Percentiles rank a stretch among this genome's conserved stretches.
Conservation (phyloP, 2,329 filamentous ascomycete genomes). For the Ilyonectria mors-panacis region DNA sequence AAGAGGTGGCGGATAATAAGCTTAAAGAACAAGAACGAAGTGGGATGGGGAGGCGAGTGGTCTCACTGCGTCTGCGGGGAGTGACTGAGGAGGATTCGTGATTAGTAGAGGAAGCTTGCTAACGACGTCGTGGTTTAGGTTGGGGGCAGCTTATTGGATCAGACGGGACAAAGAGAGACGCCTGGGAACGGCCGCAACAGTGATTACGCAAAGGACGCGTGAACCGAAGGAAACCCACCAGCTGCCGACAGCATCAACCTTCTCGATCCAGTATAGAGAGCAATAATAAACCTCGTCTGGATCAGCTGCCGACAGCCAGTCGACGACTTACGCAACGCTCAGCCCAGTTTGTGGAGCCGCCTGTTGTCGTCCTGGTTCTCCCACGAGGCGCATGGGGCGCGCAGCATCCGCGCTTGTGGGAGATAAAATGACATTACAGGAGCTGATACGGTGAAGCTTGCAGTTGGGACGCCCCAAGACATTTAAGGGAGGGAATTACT, state of each 20-base stretch:
- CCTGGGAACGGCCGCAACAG: not conserved
- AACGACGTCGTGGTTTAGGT: not conserved
- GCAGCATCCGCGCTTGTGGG: not conserved
- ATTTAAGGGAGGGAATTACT: no score
- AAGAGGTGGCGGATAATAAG: slow-evolving; percentile 2
- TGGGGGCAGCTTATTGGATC: not conserved
- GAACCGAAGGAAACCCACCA: not conserved
- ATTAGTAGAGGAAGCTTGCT: not conserved
- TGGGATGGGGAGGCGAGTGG: not conserved
- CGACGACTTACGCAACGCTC: slow-evolving; percentile 31
- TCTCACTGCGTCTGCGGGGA: not conserved
- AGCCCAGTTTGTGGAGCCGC: slow-evolving; percentile 36
- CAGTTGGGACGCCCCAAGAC: no score
- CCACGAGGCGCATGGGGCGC: not conserved
- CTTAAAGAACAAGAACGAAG: not conserved
- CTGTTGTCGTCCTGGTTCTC: not conserved
- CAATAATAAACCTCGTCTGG: not conserved
- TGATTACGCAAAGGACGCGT: slow-evolving; percentile 10
- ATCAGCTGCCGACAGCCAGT: not conserved
- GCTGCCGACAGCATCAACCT: not conserved
- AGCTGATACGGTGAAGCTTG: not conserved
- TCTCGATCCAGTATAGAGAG: not conserved
- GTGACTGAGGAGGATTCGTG: not conserved
- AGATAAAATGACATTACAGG: not conserved
- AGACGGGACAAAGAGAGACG: not conserved